phyloP scores from a whole-genome alignment of 129 eudicot genomes.

The Lactuca saligna region DNA sequence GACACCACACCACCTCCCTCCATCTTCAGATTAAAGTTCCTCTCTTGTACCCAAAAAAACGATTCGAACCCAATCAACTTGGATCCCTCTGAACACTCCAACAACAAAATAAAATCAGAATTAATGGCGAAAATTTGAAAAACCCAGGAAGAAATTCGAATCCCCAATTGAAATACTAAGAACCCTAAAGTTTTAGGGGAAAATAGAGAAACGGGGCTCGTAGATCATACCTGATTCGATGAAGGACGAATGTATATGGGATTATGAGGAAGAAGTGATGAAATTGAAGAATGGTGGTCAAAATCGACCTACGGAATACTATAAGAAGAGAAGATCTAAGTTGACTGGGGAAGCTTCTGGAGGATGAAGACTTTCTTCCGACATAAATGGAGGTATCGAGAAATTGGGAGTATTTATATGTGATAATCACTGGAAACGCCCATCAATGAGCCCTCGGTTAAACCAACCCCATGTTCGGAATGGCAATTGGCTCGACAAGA shows the following conservation, averaged over 20 bases:
- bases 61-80: conserved; percentile 2
- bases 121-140: neutral
- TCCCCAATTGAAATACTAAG: conserved; percentile 6
- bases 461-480: neutral
- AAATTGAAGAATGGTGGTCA: conserved; percentile 23
- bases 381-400: conserved; percentile 7
- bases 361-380: conserved; percentile 20
- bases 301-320: conserved; percentile 1
- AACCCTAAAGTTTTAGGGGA: conserved; percentile 11
- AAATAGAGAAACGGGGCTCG: neutral
- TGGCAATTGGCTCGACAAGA: neutral
- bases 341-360: conserved; percentile 37
- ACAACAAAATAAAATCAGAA: neutral
- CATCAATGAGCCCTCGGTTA: neutral
- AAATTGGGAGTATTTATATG: neutral
- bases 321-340: conserved; percentile 27
- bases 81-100: conserved; percentile 1
- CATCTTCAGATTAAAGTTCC: conserved; percentile 19
- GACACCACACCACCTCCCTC: conserved; percentile 58
- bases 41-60: neutral
- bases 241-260: neutral
- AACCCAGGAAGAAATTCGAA: conserved; percentile 1
- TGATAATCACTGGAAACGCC: conserved; percentile 1
- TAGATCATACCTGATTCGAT: conserved; percentile 13
- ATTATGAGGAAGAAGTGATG: neutral